These are phyloP conservation scores for Acmispon strigosus DNA, from an alignment of 306 rosid genomes.

Conservation along the genomic window DNA sequence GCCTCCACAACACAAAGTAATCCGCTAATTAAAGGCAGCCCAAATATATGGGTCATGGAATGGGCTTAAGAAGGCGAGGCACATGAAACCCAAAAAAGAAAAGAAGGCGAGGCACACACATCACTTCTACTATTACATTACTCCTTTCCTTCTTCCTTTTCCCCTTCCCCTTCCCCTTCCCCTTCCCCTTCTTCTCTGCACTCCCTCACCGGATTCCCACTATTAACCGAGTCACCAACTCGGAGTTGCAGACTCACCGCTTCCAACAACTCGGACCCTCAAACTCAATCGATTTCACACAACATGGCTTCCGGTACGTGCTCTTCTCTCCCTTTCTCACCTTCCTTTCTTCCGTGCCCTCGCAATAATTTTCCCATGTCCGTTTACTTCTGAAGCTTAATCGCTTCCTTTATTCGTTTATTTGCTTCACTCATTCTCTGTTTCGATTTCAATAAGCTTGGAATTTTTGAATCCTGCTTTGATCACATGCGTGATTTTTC, in stretches of 20 bases:
- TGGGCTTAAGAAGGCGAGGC: neutral
- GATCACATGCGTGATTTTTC: neutral
- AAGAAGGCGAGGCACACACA: neutral
- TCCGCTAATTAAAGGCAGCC: neutral
- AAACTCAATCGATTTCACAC: neutral
- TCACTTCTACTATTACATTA: neutral
- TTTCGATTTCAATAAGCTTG: neutral
- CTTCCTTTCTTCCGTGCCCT: neutral
- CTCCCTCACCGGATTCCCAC: conserved; percentile 10
- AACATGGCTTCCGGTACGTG: conserved; percentile 36
- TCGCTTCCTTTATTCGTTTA: neutral
- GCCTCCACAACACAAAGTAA: too few relatives aligned
- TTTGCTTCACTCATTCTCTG: neutral
- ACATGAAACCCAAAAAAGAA: neutral
- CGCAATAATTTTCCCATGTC: neutral
- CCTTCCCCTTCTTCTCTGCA: neutral
- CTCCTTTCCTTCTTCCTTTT: neutral
- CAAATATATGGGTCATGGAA: neutral
- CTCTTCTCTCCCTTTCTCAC: neutral
- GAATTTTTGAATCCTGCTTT: neutral
- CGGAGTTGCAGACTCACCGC: neutral
- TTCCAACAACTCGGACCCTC: conserved; percentile 10
- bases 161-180: too few relatives aligned
- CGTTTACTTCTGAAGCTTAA: neutral
- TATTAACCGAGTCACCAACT: neutral